A percentile compares a stretch with the other conserved stretches of the same genome.
phyloP scores from a whole-genome alignment of 345 rosid species.

The Atalantia buxifolia region DNA sequence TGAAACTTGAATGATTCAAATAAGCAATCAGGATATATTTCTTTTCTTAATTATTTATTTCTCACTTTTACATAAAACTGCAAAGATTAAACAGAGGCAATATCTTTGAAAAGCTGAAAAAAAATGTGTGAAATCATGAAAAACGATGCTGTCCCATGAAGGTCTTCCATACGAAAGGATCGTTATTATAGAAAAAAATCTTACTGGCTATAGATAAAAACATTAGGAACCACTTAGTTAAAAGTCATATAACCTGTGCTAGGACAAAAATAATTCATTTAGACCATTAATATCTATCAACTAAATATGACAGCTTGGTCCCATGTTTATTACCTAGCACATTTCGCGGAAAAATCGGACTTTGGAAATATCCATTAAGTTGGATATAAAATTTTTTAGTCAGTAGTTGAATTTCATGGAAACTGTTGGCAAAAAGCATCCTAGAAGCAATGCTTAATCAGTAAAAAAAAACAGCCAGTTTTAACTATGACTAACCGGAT shows the following conservation, averaged over 20 bases:
- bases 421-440: no score
- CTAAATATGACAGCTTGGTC: not conserved
- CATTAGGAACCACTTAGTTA: not conserved
- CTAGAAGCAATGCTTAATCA: not conserved
- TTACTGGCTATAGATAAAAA: no score
- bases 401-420: no score
- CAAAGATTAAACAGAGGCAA: not conserved
- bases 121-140: not conserved
- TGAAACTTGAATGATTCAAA: not conserved
- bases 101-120: not conserved
- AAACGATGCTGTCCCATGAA: not conserved
- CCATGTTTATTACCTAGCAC: not conserved
- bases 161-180: not conserved
- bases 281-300: not conserved
- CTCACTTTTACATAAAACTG: not conserved
- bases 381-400: not conserved
- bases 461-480: not conserved
- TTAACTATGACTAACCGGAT: slow-evolving; percentile 50
- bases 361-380: not conserved
- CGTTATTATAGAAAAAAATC: not conserved
- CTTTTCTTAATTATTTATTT: not conserved
- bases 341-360: not conserved
- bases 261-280: not conserved
- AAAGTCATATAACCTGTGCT: no score
- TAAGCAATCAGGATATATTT: not conserved